Evolutionary conservation across 2,329 filamentous ascomycete genomes (phyloP).

Genomic region (Hypoxylon sp.): DNA sequence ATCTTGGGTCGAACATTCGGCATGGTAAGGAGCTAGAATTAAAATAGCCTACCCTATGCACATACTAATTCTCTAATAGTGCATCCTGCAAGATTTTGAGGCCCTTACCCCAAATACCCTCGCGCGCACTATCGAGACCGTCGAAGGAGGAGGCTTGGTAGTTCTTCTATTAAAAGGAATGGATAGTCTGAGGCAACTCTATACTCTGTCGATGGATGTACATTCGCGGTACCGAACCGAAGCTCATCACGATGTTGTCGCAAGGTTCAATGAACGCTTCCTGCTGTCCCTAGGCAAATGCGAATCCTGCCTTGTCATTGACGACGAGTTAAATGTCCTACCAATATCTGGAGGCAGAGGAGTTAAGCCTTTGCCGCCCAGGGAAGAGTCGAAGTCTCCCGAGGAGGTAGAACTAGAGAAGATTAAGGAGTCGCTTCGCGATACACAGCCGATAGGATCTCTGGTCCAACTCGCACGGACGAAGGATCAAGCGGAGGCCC

Average conservation of each 20-base stretch:
- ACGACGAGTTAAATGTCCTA: slow-evolving; percentile 97
- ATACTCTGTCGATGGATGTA: slow-evolving; percentile 97
- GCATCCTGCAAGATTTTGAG: slow-evolving; percentile 97
- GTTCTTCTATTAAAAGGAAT: slow-evolving; percentile 94
- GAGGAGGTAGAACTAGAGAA: slow-evolving; percentile 83
- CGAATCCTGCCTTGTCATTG: slow-evolving; percentile 93
- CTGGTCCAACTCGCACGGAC: slow-evolving; percentile 89
- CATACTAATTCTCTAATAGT: slow-evolving; percentile 61
- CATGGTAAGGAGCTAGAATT: slow-evolving; percentile 66
- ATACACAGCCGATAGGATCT: slow-evolving; percentile 88
- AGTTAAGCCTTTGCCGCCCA: slow-evolving; percentile 84
- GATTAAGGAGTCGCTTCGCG: slow-evolving; percentile 89
- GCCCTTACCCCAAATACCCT: slow-evolving; percentile 97
- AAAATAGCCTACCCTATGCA: neutral
- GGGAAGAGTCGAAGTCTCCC: slow-evolving; percentile 79
- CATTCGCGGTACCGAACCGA: slow-evolving; percentile 97
- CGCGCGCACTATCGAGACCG: slow-evolving; percentile 95
- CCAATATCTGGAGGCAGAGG: slow-evolving; percentile 96
- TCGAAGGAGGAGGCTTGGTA: slow-evolving; percentile 94
- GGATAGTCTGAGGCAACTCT: slow-evolving; percentile 96
- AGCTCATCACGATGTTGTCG: slow-evolving; percentile 93
- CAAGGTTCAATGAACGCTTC: slow-evolving; percentile 97
- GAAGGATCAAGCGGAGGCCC: slow-evolving; percentile 94
- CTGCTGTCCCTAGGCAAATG: slow-evolving; percentile 96
- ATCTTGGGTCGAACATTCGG: slow-evolving; percentile 98